Evolutionary conservation across 78 protist genomes (phyloP).

Genomic region (slime mould (Dictyostelium discoideum)): dicty_2.7 NC_007088.5:4401001-4401500

Average conservation of each 20-base stretch:
- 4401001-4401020: conserved; percentile 52
- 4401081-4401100: conserved; percentile 93
- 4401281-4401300: conserved; percentile 97
- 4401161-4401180: conserved; percentile 97
- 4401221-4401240: conserved; percentile 98
- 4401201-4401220: conserved; percentile 97
- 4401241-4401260: conserved; percentile 91
- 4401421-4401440: conserved; percentile 76
- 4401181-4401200: conserved; percentile 98
- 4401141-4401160: conserved; percentile 98
- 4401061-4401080: conserved; percentile 96
- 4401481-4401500: conserved; percentile 99
- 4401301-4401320: conserved; percentile 96
- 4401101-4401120: conserved; percentile 95
- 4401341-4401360: conserved; percentile 88
- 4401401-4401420: conserved; percentile 59
- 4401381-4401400: conserved; percentile 54
- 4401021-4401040: conserved; percentile 38
- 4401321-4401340: conserved; percentile 86
- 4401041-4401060: conserved; percentile 85
- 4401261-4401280: conserved; percentile 91
- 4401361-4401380: conserved; percentile 88
- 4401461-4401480: conserved; percentile 95
- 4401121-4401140: conserved; percentile 97
- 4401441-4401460: conserved; percentile 75